Evolutionary conservation across 2,329 filamentous ascomycete species (phyloP).

Genomic region (Fusarium piperis): DNA sequence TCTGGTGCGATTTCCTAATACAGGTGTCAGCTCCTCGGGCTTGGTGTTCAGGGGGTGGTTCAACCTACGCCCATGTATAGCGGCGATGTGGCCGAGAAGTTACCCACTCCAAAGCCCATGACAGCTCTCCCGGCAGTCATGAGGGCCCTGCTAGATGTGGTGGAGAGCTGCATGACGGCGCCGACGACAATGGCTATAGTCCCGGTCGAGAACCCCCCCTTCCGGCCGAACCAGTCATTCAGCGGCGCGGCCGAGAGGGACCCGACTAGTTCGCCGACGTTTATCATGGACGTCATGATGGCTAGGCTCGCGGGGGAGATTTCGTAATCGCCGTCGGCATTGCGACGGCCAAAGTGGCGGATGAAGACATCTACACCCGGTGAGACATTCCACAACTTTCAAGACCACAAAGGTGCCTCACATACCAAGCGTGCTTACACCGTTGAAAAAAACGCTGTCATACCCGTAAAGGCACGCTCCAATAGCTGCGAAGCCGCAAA

Average conservation of each 20-base stretch:
- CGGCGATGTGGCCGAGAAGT: conserved; percentile 51
- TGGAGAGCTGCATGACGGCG: conserved; percentile 37
- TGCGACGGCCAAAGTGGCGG: conserved; percentile 45
- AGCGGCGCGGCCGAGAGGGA: conserved; percentile 49
- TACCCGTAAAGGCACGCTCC: conserved; percentile 52
- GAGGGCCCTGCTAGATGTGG: conserved; percentile 34
- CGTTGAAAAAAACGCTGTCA: conserved; percentile 49
- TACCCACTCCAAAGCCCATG: conserved; percentile 45
- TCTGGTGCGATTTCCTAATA: conserved; percentile 45
- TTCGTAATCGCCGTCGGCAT: conserved; percentile 41
- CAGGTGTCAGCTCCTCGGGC: background rate
- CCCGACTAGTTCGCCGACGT: conserved; percentile 51
- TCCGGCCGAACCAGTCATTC: conserved; percentile 49
- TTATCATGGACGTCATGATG: conserved; percentile 51
- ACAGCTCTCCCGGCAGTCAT: conserved; percentile 40
- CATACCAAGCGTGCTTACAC: conserved; percentile 46
- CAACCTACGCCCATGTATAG: conserved; percentile 48
- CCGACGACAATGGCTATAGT: conserved; percentile 43
- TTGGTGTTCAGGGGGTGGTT: background rate
- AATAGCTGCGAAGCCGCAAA: conserved; percentile 49
- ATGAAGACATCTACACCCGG: conserved; percentile 42
- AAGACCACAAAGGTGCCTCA: background rate
- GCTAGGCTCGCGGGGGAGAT: conserved; percentile 39
- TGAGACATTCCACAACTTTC: background rate
- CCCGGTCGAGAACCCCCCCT: conserved; percentile 43